Conservation (phyloP, 441 rosid species). For the Adansonia grandidieri region DNA sequence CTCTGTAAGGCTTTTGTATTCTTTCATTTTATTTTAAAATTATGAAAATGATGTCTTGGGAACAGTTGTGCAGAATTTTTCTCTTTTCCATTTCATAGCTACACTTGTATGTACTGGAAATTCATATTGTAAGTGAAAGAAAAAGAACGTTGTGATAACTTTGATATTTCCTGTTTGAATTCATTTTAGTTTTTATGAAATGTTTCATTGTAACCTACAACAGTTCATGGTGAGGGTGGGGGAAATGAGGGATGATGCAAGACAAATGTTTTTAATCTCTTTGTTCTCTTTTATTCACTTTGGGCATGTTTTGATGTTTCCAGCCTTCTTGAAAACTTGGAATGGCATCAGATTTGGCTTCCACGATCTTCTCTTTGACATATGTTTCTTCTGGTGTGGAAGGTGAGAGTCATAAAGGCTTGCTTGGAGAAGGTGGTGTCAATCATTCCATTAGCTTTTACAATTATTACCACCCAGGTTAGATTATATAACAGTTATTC, state of each 20-base stretch:
- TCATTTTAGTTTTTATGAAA: not conserved
- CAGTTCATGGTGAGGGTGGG: not conserved
- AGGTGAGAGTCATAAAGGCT: conserved; percentile 28
- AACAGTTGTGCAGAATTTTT: not conserved
- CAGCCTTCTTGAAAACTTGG: too few species aligned
- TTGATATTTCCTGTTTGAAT: not conserved
- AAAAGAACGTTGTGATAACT: not conserved
- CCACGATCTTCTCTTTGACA: too few species aligned
- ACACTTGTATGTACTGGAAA: not conserved
- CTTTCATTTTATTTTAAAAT: not conserved
- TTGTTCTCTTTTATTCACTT: conserved; percentile 8
- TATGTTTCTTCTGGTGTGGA: too few species aligned
- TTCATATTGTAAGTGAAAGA: not conserved
- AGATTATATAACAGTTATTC: conserved; percentile 25
- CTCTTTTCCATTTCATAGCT: not conserved
- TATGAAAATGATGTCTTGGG: not conserved
- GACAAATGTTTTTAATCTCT: not conserved
- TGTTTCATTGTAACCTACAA: not conserved
- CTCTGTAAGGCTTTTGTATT: not conserved
- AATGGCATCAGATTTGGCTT: too few species aligned
- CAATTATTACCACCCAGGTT: conserved; percentile 57
- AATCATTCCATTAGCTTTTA: conserved; percentile 41
- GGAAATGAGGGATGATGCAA: not conserved
- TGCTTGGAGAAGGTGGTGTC: conserved; percentile 35
- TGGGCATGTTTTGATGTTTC: too few species aligned